Evolutionary conservation across 495 filamentous ascomycete genomes (phyloP), one percentile per base, ranked within the genome.

Genomic region (Aspergillus avenaceus): DNA sequence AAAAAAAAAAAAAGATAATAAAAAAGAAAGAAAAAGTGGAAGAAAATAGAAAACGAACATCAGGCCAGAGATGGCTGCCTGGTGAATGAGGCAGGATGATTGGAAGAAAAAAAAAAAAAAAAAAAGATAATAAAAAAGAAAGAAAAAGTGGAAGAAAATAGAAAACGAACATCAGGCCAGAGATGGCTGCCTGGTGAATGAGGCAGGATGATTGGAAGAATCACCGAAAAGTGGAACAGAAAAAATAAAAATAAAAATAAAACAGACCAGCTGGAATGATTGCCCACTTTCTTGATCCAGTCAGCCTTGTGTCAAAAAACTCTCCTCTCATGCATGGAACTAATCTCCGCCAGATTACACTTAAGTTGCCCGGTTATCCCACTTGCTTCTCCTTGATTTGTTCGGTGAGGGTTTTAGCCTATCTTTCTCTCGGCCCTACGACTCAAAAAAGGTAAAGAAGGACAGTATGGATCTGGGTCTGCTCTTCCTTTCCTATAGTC

Each of bases 281-380:
- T 45, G 42, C 25, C 25, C 26, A 31, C 21, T 18, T 14, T 8
- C n/a, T n/a, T 23, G 22, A 28, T 25, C 24, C 14, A 29, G 41
- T 45, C 42, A 45, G 42, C 42, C 42, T 45, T 45, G 42, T 45
- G 42, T 31, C 42, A 28, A 18, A 19, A 19, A 25, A 31, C 41
- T 24, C 8, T 29, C 41, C 27, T 28, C 11, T 44, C 24, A 5
- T 28, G 32, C 32, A 36, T 36, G 32, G 32, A 36, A 36, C n/a
- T 36, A 36, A 36, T 16, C 32, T 36, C 32, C 32, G 18, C 6
- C n/a, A 36, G n/a, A 2, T 14, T 36, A 16, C 32, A 14, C 32
- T 2, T 14, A 36, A 36, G 6, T 36, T 36, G 32, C 32, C 32
- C 32, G 32, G 32, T 28, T 44, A n/a, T 28, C 3, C 24, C 6